Conservation (phyloP, 352 stramenopile genomes). For the Globisporangium paroecandrum region DNA sequence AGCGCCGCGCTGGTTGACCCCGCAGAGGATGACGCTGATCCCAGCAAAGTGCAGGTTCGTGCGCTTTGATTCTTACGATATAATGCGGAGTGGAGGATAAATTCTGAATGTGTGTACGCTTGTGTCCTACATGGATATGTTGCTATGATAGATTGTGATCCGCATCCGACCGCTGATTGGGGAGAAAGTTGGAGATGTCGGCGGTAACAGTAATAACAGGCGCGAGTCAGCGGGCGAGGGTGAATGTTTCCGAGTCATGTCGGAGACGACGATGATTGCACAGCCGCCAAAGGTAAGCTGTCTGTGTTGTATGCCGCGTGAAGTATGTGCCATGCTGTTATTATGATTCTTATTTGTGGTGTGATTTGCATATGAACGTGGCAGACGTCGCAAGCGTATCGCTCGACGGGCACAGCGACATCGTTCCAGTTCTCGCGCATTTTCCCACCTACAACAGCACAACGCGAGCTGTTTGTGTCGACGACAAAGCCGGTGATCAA, state of each 20-base stretch:
- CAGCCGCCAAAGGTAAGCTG: constrained; percentile 47
- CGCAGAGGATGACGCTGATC: constrained; percentile 15
- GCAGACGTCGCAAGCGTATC: constrained; percentile 62
- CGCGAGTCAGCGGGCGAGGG: constrained; percentile 13
- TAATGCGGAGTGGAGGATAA: background rate
- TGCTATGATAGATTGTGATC: constrained; percentile 49
- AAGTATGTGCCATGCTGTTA: background rate
- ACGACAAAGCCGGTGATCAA: constrained; percentile 90
- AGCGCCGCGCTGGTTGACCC: constrained; percentile 36
- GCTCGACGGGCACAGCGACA: constrained; percentile 69
- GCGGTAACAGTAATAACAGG: background rate
- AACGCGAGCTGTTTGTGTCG: constrained; percentile 90
- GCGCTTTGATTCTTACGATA: background rate
- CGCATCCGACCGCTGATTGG: constrained; percentile 50
- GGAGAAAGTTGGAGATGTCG: background rate
- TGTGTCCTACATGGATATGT: background rate
- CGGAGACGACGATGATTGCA: constrained; percentile 55
- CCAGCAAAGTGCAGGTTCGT: constrained; percentile 25
- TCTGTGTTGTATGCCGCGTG: background rate
- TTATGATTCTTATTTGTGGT: background rate
- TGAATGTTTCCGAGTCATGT: constrained; percentile 69
- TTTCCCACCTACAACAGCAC: constrained; percentile 70
- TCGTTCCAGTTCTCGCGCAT: constrained; percentile 84
- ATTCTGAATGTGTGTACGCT: background rate
- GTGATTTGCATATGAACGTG: background rate